phyloP scores from a whole-genome alignment of 768 basidiomycete genomes.

The Dioszegia crocea region DNA sequence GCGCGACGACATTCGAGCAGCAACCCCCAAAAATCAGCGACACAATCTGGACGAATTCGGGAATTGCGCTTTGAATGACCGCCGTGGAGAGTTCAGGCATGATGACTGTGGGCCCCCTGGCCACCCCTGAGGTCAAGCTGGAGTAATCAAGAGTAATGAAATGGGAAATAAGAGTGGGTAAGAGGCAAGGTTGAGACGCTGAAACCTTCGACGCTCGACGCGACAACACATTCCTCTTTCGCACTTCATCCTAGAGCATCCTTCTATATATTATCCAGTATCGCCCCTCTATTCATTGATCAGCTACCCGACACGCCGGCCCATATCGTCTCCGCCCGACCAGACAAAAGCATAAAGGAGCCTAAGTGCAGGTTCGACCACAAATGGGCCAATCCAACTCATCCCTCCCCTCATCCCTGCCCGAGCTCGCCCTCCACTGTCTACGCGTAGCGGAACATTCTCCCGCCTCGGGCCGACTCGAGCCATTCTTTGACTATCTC shows the following conservation, averaged over 20 bases:
- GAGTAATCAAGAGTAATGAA: background rate
- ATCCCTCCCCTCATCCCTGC: constrained; percentile 37
- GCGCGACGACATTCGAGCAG: constrained; percentile 75
- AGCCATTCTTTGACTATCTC: constrained; percentile 95
- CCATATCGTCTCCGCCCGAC: too few relatives aligned
- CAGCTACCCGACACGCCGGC: too few relatives aligned
- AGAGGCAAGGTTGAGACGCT: background rate
- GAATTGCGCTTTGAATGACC: constrained; percentile 18
- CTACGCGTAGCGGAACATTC: constrained; percentile 82
- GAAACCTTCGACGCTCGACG: background rate
- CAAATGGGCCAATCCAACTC: constrained; percentile 43
- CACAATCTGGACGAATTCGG: constrained; percentile 61
- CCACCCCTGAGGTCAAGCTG: background rate
- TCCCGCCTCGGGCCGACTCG: constrained; percentile 80
- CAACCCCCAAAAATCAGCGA: constrained; percentile 75
- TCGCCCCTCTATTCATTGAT: too few relatives aligned
- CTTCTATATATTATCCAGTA: too few relatives aligned
- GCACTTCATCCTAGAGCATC: too few relatives aligned
- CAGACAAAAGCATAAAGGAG: too few relatives aligned
- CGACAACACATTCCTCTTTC: background rate
- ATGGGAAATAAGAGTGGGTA: background rate
- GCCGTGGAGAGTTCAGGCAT: constrained; percentile 13
- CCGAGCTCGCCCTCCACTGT: constrained; percentile 61
- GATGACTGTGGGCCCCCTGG: too few relatives aligned
- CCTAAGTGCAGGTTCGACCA: too few relatives aligned